phyloP scores from a whole-genome alignment of 768 basidiomycete species.

The Sistotremastrum niveocremeum region DNA sequence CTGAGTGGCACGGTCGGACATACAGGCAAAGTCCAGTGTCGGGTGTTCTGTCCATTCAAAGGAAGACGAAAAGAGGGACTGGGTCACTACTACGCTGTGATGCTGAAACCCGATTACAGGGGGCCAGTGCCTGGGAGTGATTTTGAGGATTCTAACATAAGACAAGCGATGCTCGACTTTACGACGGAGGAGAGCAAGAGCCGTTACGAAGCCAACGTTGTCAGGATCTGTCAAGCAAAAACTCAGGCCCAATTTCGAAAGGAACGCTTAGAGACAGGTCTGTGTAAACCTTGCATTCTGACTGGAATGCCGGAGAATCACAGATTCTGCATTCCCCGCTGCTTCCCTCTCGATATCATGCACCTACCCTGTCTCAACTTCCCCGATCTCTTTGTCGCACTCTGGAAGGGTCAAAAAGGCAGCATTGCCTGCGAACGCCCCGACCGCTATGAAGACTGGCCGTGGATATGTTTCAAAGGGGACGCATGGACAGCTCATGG shows the following conservation, averaged over 20 bases:
- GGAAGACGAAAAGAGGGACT: conserved; percentile 18
- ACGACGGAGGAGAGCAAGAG: too few relatives aligned
- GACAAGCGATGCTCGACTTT: too few relatives aligned
- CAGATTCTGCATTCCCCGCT: conserved; percentile 18
- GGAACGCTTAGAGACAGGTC: conserved; percentile 17
- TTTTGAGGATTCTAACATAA: conserved; percentile 4
- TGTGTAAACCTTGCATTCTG: conserved; percentile 25
- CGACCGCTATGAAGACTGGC: conserved; percentile 10
- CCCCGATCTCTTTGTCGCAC: conserved; percentile 17
- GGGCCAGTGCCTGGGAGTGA: conserved; percentile 15
- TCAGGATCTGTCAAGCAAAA: neutral
- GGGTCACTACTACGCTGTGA: conserved; percentile 22
- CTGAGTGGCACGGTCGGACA: conserved; percentile 24
- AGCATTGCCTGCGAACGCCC: conserved; percentile 3
- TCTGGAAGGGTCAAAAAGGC: conserved; percentile 20
- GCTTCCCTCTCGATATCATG: conserved; percentile 26
- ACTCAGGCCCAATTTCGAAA: conserved; percentile 2
- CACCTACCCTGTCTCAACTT: conserved; percentile 26
- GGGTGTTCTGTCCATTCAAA: conserved; percentile 14
- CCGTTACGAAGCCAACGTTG: conserved; percentile 7
- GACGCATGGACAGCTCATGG: conserved; percentile 25
- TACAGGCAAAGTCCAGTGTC: conserved; percentile 22
- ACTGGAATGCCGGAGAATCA: conserved; percentile 13
- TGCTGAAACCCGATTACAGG: conserved; percentile 15
- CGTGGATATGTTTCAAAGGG: conserved; percentile 14